Conservation (phyloP, 768 basidiomycete genomes). For the Panellus pusillus region DNA sequence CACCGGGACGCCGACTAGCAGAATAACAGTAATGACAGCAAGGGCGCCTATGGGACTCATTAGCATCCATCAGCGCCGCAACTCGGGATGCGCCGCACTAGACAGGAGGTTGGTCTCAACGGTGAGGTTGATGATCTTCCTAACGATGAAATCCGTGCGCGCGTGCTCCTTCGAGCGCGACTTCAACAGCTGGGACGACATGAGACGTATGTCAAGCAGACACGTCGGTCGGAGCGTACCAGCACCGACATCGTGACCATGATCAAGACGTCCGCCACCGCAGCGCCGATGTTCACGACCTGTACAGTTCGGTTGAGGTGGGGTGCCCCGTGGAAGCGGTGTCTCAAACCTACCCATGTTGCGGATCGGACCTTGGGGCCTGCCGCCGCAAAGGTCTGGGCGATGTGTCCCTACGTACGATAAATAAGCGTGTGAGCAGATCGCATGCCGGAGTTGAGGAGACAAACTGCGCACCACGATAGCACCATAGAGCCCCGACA, state of each 20-base stretch:
- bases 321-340: background rate
- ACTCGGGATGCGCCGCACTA: background rate
- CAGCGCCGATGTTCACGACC: background rate
- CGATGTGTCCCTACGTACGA: background rate
- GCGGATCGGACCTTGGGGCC: background rate
- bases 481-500: background rate
- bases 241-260: background rate
- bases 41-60: background rate
- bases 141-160: background rate
- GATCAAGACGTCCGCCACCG: background rate
- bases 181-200: background rate
- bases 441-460: background rate
- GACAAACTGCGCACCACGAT: background rate
- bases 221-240: too few relatives aligned
- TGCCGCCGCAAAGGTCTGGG: background rate
- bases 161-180: background rate
- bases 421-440: background rate
- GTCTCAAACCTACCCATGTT: background rate
- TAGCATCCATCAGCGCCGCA: background rate
- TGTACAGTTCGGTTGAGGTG: background rate
- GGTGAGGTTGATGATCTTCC: background rate
- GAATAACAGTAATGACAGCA: slow-evolving; percentile 2
- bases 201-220: too few relatives aligned
- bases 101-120: background rate
- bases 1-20: background rate